Base-by-base conservation (phyloP, 495 filamentous ascomycete genomes). In the Neurospora discreta region DNA sequence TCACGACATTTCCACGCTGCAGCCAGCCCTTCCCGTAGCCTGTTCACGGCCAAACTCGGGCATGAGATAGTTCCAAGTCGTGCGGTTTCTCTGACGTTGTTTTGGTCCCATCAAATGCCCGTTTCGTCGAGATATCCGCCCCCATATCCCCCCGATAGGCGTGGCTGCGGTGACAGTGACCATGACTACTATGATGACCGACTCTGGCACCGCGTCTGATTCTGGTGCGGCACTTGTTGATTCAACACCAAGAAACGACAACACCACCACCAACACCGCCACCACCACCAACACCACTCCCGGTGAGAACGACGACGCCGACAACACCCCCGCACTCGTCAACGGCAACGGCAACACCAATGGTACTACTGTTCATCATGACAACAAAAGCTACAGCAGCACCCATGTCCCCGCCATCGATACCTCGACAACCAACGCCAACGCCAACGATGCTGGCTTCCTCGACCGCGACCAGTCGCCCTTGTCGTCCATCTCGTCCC, bases 121-220 rank as follows among this genome's bases (percentile, higher is more conserved):
- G 81, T 86, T 86, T 89, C 87, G 85, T 86, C 84, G 87, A 87
- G 87, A 87, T 88, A 84, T 83, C 86, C 89, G 90, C 79, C 79
- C 76, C 78, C 75, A 74, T 73, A 72, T 74, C 77, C 72, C 78
- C 78, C 75, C 74, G 15, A 18, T 65, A 65, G 52, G 52, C 52
- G 52, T 65, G 52, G 52, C 52, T 65, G 52, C 52, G 8, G 52
- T 65, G 26, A 65, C 52, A 65, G 52, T 65, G 52, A 65, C 52
- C 68, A 73, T 70, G 72, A 65, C 70, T 69, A 69, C 68, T 68
- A 73, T 71, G 65, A 73, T 73, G 72, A 60, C 46, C 72, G 72
- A 71, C 69, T 33, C 26, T 18, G 52, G 26, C 52, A 71, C 69
- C 73, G 70, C 71, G 73, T 72, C 52, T 65, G 52, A 65, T 33